phyloP scores from a whole-genome alignment of 495 filamentous ascomycete genomes.

The Gamarada debralockiae region DNA sequence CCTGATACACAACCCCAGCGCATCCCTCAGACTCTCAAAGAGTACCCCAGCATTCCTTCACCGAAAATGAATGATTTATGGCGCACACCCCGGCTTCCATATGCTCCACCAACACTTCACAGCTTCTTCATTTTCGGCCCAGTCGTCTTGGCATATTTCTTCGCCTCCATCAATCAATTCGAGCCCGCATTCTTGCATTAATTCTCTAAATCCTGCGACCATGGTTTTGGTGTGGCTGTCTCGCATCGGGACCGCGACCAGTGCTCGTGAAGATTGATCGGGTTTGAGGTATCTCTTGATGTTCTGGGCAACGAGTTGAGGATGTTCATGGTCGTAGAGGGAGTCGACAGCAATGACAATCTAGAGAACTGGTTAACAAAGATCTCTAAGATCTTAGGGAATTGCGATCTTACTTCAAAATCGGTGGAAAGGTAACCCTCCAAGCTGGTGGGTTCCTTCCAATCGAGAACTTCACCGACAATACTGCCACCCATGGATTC shows the following conservation, averaged over 20 bases:
- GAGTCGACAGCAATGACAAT: constrained; percentile 65
- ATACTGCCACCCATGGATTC: constrained; percentile 30
- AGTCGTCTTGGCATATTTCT: constrained; percentile 68
- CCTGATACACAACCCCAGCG: too few species aligned
- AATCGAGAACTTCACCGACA: constrained; percentile 60
- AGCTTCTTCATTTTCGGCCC: constrained; percentile 51
- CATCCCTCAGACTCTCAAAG: too few species aligned
- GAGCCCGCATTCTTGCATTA: constrained; percentile 53
- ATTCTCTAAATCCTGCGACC: constrained; percentile 46
- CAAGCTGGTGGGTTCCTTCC: constrained; percentile 41
- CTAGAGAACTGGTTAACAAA: background rate
- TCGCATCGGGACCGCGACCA: constrained; percentile 64
- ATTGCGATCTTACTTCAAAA: constrained; percentile 6
- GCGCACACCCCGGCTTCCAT: background rate
- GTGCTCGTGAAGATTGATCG: constrained; percentile 42
- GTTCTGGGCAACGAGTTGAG: constrained; percentile 53
- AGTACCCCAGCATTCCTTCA: too few species aligned
- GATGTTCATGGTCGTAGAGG: constrained; percentile 65
- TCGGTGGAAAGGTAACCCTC: background rate
- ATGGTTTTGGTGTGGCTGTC: constrained; percentile 49
- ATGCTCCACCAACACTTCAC: constrained; percentile 1
- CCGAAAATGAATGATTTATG: too few species aligned
- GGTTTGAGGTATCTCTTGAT: constrained; percentile 51
- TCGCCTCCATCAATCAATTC: constrained; percentile 52
- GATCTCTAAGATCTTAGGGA: background rate